Percentiles rank a stretch among this genome's conserved stretches.
phyloP scores from a whole-genome alignment of 106 monocot species.

The Dendrobium nobile region DNA sequence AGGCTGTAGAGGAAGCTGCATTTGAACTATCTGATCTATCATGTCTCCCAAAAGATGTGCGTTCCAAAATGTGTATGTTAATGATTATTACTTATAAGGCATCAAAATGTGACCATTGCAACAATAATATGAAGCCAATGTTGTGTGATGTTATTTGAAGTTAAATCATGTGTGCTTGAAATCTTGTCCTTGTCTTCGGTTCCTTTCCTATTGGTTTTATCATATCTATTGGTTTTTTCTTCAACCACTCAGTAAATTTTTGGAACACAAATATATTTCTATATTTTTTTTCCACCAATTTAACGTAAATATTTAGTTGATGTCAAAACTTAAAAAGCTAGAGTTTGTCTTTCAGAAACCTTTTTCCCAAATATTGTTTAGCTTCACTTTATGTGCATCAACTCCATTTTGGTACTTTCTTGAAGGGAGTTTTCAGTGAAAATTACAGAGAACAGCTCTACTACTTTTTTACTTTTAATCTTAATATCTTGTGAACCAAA shows the following conservation, averaged over 20 bases:
- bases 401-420: no score
- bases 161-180: background rate
- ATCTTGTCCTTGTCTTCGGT: background rate
- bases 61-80: background rate
- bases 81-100: background rate
- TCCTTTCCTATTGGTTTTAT: background rate
- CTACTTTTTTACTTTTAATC: no score
- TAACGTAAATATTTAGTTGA: no score
- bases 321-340: no score
- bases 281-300: no score
- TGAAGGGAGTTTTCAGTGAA: no score
- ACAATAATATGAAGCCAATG: background rate
- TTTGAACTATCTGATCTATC: conserved; percentile 33
- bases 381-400: no score
- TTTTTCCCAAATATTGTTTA: no score
- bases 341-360: no score
- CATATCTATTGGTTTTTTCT: background rate
- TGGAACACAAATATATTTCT: no score
- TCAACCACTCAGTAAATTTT: background rate
- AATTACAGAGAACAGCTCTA: no score
- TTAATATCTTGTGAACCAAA: no score
- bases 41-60: conserved; percentile 54
- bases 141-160: background rate
- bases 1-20: conserved; percentile 57
- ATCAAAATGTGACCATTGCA: background rate